Evolutionary conservation across 2,329 filamentous ascomycete species (phyloP).

Genomic region (Aspergillus sp.): DNA sequence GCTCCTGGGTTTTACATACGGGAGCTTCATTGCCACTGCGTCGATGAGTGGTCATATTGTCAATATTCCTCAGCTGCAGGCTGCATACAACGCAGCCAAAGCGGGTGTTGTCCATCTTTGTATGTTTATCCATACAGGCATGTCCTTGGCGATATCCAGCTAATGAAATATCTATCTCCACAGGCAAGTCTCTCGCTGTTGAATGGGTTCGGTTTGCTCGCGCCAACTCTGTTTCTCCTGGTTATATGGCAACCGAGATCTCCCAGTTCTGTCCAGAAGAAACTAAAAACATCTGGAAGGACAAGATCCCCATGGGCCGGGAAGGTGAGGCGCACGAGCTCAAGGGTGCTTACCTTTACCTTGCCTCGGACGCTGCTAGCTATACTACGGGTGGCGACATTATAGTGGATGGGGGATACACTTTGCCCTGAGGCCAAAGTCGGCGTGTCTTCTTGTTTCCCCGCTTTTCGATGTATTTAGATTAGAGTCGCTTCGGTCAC

Average conservation of each 20-base stretch:
- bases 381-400: constrained; percentile 67
- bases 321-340: constrained; percentile 63
- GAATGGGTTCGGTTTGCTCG: constrained; percentile 70
- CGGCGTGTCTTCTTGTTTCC: no score
- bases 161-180: constrained; percentile 20
- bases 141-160: constrained; percentile 37
- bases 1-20: constrained; percentile 51
- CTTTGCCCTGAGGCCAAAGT: constrained; percentile 11
- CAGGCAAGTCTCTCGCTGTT: constrained; percentile 60
- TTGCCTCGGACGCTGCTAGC: constrained; percentile 67
- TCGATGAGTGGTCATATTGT: constrained; percentile 71
- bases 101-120: constrained; percentile 47
- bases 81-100: constrained; percentile 65
- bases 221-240: constrained; percentile 62
- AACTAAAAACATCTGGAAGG: constrained; percentile 40
- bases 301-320: constrained; percentile 66
- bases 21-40: constrained; percentile 68
- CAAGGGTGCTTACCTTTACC: constrained; percentile 68
- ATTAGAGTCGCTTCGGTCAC: no score
- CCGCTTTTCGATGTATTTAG: no score
- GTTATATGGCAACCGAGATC: constrained; percentile 68
- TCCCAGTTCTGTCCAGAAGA: constrained; percentile 50
- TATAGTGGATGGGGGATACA: constrained; percentile 64
- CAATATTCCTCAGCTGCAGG: constrained; percentile 66
- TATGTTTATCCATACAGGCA: constrained; percentile 24